Evolutionary conservation across 2,329 filamentous ascomycete species (phyloP), one percentile per base, ranked within the genome.

Genomic region (Fusarium multiceps): DNA sequence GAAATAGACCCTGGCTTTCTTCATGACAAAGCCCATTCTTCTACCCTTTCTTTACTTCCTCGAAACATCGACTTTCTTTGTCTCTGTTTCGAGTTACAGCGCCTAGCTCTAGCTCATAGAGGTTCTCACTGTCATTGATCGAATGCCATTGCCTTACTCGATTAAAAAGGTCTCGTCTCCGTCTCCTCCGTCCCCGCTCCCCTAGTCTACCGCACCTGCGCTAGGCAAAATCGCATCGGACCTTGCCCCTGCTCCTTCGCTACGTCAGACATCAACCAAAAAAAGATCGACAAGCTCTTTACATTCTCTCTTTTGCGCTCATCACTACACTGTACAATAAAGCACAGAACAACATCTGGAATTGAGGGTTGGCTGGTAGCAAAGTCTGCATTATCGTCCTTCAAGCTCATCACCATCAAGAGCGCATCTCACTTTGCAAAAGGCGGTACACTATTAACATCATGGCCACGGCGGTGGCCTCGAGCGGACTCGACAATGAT

Each of bases 401-500:
- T n/a, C 5, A 55, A 32, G 32, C 32, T n/a, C 48, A 46, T 28
- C 23, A 10, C 34, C 23, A 20, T 42, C 7, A 6, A 37, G 34
- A 20, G 12, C 34, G 37, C 18, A 45, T 61, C 55, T 34, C 18
- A 21, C 14, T 21, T 37, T 45, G 50, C 25, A 55, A 18, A 48
- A 67, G 71, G 40, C 53, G 49, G 63, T 41, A 64, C 21, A 48
- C 34, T 48, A 18, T 57, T 30, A 45, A 49, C 41, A 64, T 51
- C 37, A 72, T 67, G 64, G 76, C 75, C 77, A 86, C 85, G 82
- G 78, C 79, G 56, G 59, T 78, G 72, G 70, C 59, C 60, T 72
- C 70, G 59, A 74, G 72, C 53, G 79, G 75, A 37, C 76, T 92
- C 70, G 86, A 89, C 78, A 96, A 95, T 83, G 95, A 98, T 83